A percentile compares a stretch with the other conserved stretches of the same genome.
Evolutionary conservation across 805 yeast genomes (phyloP).

Genomic region (Starmerella geochares): DNA sequence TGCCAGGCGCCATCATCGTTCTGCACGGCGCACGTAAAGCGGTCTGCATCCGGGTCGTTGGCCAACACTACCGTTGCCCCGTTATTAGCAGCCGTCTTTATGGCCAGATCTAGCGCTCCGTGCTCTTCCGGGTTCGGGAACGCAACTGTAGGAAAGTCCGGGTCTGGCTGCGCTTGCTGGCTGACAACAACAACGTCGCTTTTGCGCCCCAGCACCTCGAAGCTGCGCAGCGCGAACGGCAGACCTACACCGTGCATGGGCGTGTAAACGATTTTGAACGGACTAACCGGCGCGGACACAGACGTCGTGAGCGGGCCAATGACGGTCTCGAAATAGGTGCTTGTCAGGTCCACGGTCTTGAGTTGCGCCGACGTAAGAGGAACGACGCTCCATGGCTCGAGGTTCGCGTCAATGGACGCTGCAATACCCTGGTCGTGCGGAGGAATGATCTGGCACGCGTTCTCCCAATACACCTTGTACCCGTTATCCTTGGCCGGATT

Average conservation of each 20-base stretch:
- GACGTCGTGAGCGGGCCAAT: conserved; percentile 10
- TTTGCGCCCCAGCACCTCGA: conserved; percentile 34
- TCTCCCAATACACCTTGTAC: conserved; percentile 83
- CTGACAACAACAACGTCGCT: conserved; percentile 38
- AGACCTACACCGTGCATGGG: conserved; percentile 95
- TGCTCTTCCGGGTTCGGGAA: conserved; percentile 96
- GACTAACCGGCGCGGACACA: neutral
- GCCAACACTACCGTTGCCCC: conserved; percentile 57
- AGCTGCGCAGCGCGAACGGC: conserved; percentile 43
- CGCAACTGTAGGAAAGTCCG: conserved; percentile 70
- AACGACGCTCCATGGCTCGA: conserved; percentile 45
- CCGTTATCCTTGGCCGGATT: conserved; percentile 61
- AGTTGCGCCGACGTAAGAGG: conserved; percentile 2
- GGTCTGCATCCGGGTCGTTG: conserved; percentile 94
- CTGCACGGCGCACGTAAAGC: conserved; percentile 73
- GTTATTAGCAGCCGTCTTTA: conserved; percentile 45
- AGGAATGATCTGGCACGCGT: conserved; percentile 92
- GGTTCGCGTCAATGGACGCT: conserved; percentile 45
- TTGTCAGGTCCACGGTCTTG: conserved; percentile 3
- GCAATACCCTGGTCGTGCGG: conserved; percentile 80
- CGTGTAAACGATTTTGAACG: conserved; percentile 56
- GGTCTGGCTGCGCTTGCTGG: conserved; percentile 68
- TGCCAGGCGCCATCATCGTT: conserved; percentile 45
- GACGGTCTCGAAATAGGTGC: conserved; percentile 9
- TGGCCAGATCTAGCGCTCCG: conserved; percentile 76